These are phyloP conservation scores for Malbranchea zuffiana DNA, from an alignment of 2,329 filamentous ascomycete genomes.

Conservation along the genomic window DNA sequence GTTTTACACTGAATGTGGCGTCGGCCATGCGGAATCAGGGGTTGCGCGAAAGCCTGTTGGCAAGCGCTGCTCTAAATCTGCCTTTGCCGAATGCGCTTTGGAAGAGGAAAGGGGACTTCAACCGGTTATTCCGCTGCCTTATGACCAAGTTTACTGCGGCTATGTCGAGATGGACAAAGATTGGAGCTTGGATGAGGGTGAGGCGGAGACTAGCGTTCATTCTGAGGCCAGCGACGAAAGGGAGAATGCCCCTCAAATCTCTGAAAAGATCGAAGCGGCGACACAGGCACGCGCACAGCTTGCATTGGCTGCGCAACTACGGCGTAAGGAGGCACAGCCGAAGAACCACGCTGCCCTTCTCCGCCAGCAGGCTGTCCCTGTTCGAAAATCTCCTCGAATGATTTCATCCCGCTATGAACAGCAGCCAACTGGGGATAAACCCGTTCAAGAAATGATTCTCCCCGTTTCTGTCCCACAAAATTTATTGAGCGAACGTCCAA, in stretches of 20 bases:
- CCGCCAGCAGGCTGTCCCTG: slow-evolving; percentile 35
- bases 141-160: slow-evolving; percentile 37
- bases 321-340: slow-evolving; percentile 25
- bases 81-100: slow-evolving; percentile 36
- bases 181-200: slow-evolving; percentile 26
- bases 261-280: slow-evolving; percentile 21
- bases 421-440: slow-evolving; percentile 18
- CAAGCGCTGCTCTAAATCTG: slow-evolving; percentile 36
- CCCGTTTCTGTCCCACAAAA: slow-evolving; percentile 19
- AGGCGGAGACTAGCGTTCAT: slow-evolving; percentile 17
- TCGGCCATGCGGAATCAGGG: slow-evolving; percentile 34
- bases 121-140: slow-evolving; percentile 36
- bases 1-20: slow-evolving; percentile 37
- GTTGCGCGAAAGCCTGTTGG: slow-evolving; percentile 33
- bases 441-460: slow-evolving; percentile 15
- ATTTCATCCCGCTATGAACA: too few relatives aligned
- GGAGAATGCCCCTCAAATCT: slow-evolving; percentile 20
- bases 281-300: slow-evolving; percentile 28
- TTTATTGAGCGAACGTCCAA: slow-evolving; percentile 31
- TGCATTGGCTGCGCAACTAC: slow-evolving; percentile 32
- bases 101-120: slow-evolving; percentile 38
- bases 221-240: slow-evolving; percentile 18
- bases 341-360: slow-evolving; percentile 39
- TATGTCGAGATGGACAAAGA: slow-evolving; percentile 32
- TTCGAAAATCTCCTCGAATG: too few relatives aligned